Evolutionary conservation across 2,329 filamentous ascomycete genomes (phyloP), one percentile per base, ranked within the genome.

Genomic region (Pezicula radicicola): DNA sequence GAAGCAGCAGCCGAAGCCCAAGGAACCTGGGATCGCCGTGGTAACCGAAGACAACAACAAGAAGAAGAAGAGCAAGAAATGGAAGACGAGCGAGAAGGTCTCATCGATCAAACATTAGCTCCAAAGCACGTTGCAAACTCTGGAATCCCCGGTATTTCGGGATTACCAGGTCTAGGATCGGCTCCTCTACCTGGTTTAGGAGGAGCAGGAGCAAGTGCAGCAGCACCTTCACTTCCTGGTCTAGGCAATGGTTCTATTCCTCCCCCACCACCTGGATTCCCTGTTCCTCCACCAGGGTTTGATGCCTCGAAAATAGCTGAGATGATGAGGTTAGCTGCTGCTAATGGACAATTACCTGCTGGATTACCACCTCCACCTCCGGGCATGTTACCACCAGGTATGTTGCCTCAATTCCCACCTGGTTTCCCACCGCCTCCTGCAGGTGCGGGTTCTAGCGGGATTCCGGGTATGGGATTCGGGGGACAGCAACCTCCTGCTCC

Each of bases 41-140:
- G 88, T 52, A 85, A 88, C 51, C 84, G 88, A 30, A 83, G 86
- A 45, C 87, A 94, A 69, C 82, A 88, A 61, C 88, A 91, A 59
- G 92, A 96, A 62, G 91, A 97, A 63, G 94, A 97, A 68, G 91
- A 97, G 66, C 89, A 93, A 66, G 92, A 97, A 69, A 78, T 88
- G 54, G 90, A 97, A 68, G 94, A 97, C 66, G 94, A 97, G 71
- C 87, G 88, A 60, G 93, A 97, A 59, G 92, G 91, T 2, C 78
- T 97, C 42, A 87, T 95, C 49, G 94, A 99, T 64, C 94, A 99
- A 68, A 89, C 88, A 70, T 90, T 88, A 80, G 87, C 81, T 18
- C 71, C 83, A 28, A 83, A 81, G 61, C 75, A 76, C 54, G 70
- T 79, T 18, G 70, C 70, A 18, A 65, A 82, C 66, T 73, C 80